phyloP scores from a whole-genome alignment of 129 eudicot genomes.

The Flaveria linearis region DNA sequence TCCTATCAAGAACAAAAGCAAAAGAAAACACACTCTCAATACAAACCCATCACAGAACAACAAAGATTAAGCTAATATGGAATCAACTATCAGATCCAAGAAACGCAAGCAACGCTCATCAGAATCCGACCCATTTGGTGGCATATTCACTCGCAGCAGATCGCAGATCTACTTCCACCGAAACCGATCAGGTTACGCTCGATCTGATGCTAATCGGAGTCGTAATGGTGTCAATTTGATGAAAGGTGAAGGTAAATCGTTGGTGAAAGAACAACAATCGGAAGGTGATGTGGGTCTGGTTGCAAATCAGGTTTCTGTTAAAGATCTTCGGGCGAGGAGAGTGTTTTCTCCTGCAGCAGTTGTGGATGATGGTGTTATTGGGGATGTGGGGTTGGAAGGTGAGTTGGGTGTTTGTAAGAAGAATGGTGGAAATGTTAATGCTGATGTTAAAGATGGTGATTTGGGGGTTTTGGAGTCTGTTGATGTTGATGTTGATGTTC shows the following conservation, averaged over 20 bases:
- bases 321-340: constrained; percentile 55
- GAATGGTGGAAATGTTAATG: constrained; percentile 11
- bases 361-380: constrained; percentile 21
- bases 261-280: not conserved
- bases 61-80: constrained; percentile 26
- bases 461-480: constrained; percentile 19
- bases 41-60: not conserved
- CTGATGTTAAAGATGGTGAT: not conserved
- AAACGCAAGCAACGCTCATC: constrained; percentile 34
- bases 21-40: not conserved
- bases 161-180: constrained; percentile 46
- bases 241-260: not conserved
- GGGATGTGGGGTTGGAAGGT: not conserved
- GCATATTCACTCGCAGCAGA: constrained; percentile 53
- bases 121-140: constrained; percentile 29
- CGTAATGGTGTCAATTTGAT: not conserved
- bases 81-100: constrained; percentile 26
- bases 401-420: constrained; percentile 11
- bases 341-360: constrained; percentile 44
- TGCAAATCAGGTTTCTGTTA: constrained; percentile 18
- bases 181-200: constrained; percentile 49
- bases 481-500: not conserved
- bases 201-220: constrained; percentile 35
- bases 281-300: not conserved
- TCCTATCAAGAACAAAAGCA: not conserved